Evolutionary conservation across 1,139 yeast genomes (phyloP).

Genomic region (Arxiozyma bovina): DNA sequence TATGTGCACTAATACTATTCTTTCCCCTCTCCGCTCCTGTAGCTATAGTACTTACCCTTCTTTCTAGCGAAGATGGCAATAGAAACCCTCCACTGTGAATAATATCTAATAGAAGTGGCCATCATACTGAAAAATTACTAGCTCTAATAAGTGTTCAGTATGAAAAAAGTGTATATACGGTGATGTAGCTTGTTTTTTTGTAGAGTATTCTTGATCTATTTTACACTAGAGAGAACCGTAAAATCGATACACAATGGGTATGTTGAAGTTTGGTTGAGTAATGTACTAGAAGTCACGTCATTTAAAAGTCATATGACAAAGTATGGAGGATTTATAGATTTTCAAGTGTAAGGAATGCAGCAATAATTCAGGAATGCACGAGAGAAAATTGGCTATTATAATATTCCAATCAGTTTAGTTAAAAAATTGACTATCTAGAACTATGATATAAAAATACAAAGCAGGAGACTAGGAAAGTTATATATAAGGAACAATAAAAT

Average conservation of each 20-base stretch:
- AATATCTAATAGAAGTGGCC: neutral
- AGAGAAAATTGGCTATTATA: neutral
- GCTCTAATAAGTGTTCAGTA: neutral
- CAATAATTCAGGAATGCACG: too few relatives aligned
- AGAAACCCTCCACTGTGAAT: neutral
- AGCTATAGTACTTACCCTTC: neutral
- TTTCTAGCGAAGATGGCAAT: neutral
- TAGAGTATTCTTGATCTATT: neutral
- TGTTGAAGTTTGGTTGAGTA: constrained; percentile 9
- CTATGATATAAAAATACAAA: neutral
- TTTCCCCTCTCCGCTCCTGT: neutral
- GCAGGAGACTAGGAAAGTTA: neutral
- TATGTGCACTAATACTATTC: neutral
- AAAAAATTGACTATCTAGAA: neutral
- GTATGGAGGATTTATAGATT: neutral
- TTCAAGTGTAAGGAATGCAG: neutral
- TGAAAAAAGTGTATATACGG: neutral
- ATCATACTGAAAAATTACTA: too few relatives aligned
- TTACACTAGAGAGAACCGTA: constrained; percentile 19
- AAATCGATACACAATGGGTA: constrained; percentile 29
- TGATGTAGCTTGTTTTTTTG: neutral
- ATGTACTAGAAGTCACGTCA: neutral
- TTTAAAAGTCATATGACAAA: neutral
- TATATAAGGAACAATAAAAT: neutral
- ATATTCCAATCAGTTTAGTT: neutral